Base-by-base conservation (phyloP, 441 rosid species). In the Theobroma grandiflorum region DNA sequence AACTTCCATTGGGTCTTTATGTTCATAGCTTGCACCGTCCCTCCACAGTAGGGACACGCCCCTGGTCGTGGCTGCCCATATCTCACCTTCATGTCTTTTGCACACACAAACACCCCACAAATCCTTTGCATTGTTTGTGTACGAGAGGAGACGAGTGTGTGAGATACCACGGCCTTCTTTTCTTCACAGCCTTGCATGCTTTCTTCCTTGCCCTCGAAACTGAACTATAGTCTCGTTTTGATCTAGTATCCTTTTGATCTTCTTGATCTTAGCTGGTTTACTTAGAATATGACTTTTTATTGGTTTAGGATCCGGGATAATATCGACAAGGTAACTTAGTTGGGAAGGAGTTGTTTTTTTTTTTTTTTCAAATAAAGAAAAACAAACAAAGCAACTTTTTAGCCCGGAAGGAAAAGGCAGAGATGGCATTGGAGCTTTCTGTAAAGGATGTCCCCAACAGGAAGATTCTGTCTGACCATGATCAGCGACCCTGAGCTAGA, bases 41-140 rank as follows among this genome's bases (percentile, higher is more conserved):
- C 74, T 33, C 74, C 74, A 49, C 74, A 71, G 42, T 8, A 33
- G 59, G 74, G 74, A 71, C 74, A 71, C 1, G 59, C 22, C 61
- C 58, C 59, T 33, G 74, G 26, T 33, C 15, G 74, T 11, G 59
- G 74, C 59, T 3, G 59, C 59, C 43, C 38, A 49, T 70, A 33
- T 15, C 16, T 71, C 42, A 71, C 22, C 43, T 20, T 71, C 42
- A 1, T 59, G 33, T 71, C 74, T 50, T 71, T 71, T 71, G 49
- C 59, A 16, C 59, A 71, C 59, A 71, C 59, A 31, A 49, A 71
- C 40, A 71, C 59, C 59, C 74, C 15, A 33, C 74, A 71, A 7
- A 71, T 71, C 38, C 8, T 71, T 33, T 71, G 61, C 74, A 71
- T 71, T 8, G 61, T 71, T 43, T 71, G 26, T 42, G 3, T 71